phyloP scores from a whole-genome alignment of 495 filamentous ascomycete species.

The Cercophora newfieldiana region DNA sequence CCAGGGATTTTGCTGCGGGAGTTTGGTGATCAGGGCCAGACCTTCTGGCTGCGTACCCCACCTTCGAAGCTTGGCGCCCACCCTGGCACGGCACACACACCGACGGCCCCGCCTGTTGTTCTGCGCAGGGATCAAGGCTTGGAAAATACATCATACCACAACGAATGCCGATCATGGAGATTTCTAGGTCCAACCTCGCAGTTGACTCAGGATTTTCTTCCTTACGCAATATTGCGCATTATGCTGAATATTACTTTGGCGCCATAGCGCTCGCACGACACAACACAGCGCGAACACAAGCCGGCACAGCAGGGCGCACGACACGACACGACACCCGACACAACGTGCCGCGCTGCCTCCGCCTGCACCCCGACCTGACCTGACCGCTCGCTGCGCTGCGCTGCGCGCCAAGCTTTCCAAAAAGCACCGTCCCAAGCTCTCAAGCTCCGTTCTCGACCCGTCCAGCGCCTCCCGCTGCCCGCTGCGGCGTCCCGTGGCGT shows the following conservation, averaged over 20 bases:
- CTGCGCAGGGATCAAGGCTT: slow-evolving; percentile 23
- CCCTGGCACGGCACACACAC: too few relatives aligned
- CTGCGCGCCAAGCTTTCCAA: not conserved
- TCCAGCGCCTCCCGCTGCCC: not conserved
- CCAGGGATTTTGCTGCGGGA: not conserved
- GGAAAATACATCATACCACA: slow-evolving; percentile 29
- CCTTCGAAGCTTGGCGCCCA: not conserved
- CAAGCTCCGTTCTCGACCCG: not conserved
- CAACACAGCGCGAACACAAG: not conserved
- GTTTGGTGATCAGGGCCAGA: not conserved
- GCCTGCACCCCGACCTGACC: not conserved
- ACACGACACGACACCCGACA: not conserved
- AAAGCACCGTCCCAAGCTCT: too few relatives aligned
- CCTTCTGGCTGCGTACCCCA: not conserved
- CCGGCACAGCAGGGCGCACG: not conserved
- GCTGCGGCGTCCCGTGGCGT: slow-evolving; percentile 13
- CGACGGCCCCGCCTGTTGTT: not conserved
- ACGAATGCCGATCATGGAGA: slow-evolving; percentile 17
- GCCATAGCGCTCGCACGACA: not conserved
- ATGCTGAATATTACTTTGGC: not conserved
- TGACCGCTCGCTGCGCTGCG: not conserved
- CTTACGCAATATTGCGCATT: not conserved
- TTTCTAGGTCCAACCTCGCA: slow-evolving; percentile 7
- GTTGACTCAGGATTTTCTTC: slow-evolving; percentile 4
- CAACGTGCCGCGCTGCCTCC: not conserved